Evolutionary conservation across 768 basidiomycete genomes (phyloP).

Genomic region (Macrolepiota albuminosa): DNA sequence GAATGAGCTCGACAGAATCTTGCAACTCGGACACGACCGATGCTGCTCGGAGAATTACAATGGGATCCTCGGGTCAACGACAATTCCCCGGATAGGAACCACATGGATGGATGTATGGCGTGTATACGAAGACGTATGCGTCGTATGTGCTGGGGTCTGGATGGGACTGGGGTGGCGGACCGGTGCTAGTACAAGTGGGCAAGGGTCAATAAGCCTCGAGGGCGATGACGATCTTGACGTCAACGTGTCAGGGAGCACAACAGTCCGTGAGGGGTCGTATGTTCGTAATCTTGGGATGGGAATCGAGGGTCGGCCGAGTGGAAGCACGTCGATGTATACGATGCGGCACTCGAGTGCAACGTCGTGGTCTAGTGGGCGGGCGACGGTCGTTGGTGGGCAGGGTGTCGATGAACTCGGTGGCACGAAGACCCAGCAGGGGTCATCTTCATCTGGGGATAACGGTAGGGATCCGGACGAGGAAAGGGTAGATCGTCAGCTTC

Average conservation of each 20-base stretch:
- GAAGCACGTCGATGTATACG: slow-evolving; percentile 17
- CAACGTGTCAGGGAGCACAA: slow-evolving; percentile 3
- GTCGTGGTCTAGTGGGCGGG: slow-evolving; percentile 43
- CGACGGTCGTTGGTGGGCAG: slow-evolving; percentile 28
- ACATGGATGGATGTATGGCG: slow-evolving; percentile 75
- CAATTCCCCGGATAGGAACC: slow-evolving; percentile 37
- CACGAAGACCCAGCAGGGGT: not conserved
- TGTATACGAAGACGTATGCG: slow-evolving; percentile 81
- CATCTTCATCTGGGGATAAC: not conserved
- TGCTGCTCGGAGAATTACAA: slow-evolving; percentile 7
- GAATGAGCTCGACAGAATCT: slow-evolving; percentile 71
- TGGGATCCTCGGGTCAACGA: not conserved
- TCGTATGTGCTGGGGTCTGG: slow-evolving; percentile 82
- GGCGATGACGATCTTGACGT: slow-evolving; percentile 61
- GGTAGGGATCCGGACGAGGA: slow-evolving; percentile 21
- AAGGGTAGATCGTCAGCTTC: slow-evolving; percentile 29
- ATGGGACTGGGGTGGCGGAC: slow-evolving; percentile 73
- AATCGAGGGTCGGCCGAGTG: slow-evolving; percentile 55
- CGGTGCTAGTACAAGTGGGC: slow-evolving; percentile 33
- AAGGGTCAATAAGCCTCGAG: slow-evolving; percentile 59
- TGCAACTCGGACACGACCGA: slow-evolving; percentile 46
- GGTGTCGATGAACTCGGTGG: slow-evolving; percentile 18
- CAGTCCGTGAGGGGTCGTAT: slow-evolving; percentile 18
- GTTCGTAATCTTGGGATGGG: slow-evolving; percentile 64
- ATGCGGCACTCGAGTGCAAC: slow-evolving; percentile 43